Evolutionary conservation across 345 rosid species (phyloP), one percentile per base, ranked within the genome.

Genomic region (Acer campestre): DNA sequence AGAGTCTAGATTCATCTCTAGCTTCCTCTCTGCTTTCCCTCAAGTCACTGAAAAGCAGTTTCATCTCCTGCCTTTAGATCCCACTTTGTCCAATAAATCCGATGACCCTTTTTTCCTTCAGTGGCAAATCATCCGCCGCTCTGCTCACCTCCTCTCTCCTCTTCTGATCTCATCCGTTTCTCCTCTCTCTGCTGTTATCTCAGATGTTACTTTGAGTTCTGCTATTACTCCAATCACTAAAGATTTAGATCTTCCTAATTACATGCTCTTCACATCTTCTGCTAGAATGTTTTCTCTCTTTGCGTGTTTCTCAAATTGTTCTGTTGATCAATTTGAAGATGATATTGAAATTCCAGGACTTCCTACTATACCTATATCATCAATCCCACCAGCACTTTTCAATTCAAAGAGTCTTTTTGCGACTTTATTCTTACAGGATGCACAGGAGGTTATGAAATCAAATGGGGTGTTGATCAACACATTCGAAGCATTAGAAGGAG

Each of bases 391-490:
- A 0, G n/a, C 40, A 27, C 72, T 86, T 20, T 10, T 71, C 6
- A 56, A 71, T n/a, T 79, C 73, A 7, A 31, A 67, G 2, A 66
- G 74, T 48, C n/a, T 71, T 4, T 83, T 88, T 1, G 53, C 77
- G 0, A 68, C 73, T 10, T 25, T 7, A 14, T 46, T 86, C 31
- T 16, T 61, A 4, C 71, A 74, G 2, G 61, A 73, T 18, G 20
- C 78, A 46, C 31, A 5, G 20, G 78, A 53, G 7, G 14, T 86
- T 38, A 20, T 16, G 22, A 48, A 66, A 40, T 48, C 77, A 5
- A 48, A 77, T 25, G 91, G 88, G 4, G 70, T 88, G 12, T 16
- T 88, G 67, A 74, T 85, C 12, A 85, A 88, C 80, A 72, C 84
- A 6, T 84, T 85, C n/a, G 85, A 80, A 44, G 73, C 64, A 58